Evolutionary conservation across 306 rosid genomes (phyloP), one percentile per base, ranked within the genome.

Genomic region (Lablab purpureus): DNA sequence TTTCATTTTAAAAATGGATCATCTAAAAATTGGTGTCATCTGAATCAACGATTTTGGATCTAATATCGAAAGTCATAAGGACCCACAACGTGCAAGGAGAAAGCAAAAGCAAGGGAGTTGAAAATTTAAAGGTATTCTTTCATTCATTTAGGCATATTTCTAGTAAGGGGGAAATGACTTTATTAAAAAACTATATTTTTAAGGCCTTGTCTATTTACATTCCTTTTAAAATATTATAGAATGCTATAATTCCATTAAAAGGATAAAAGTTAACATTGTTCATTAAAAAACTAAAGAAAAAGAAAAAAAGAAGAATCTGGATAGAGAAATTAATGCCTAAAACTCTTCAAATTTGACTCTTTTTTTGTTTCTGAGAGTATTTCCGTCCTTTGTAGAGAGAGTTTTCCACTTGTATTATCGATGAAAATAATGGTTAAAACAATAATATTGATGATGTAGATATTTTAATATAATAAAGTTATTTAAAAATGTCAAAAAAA

Each of bases 11-110:
- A 30, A 32, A 41, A 21, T 14, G 28, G 36, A 22, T 51, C 28
- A 11, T 52, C 14, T 9, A 6, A 40, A 41, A 15, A 27, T 3
- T n/a, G 14, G 3, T 28, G 34, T 51, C 14, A 22, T 34, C 17
- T 51, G 32, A 78, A 54, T 40, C 14, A 13, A 30, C 21, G 40
- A n/a, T 64, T 21, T 21, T 4, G 27, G 54, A 65, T 76, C 74
- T 50, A n/a, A 0, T 3, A 19, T 2, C 4, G 0, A 21, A 6
- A 47, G 54, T 23, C 17, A 22, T 19, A 37, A 64, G 37, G 37
- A 43, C 9, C 41, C 68, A 56, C 25, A 41, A 40, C 43, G 67
- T 56, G 78, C 27, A 37, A 17, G 19, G 56, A 21, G 41, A 64
- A 40, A 58, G 28, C 40, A 37, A 41, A 9, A 73, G 30, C 18